These are phyloP conservation scores for Sarocladiaceae sp. DNA, from an alignment of 2,329 filamentous ascomycete genomes.

Conservation along the genomic window DNA sequence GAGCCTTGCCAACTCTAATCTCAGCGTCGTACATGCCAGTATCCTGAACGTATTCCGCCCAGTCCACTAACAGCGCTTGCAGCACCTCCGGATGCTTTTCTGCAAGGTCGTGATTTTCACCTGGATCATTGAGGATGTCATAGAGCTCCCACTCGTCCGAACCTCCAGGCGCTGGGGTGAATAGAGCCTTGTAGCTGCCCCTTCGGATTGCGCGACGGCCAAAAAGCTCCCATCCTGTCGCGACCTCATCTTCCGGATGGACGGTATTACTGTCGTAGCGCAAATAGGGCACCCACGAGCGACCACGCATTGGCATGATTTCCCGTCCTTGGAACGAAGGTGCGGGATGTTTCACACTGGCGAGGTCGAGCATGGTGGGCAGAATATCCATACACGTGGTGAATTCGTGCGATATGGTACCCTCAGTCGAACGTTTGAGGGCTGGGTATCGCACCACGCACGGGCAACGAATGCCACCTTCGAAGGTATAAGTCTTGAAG, in stretches of 20 bases:
- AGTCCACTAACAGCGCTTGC: not conserved
- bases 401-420: constrained; percentile 15
- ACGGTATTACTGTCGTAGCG: not conserved
- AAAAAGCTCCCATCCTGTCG: constrained; percentile 50
- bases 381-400: constrained; percentile 46
- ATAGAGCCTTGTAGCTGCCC: constrained; percentile 54
- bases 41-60: constrained; percentile 28
- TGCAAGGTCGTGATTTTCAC: constrained; percentile 43
- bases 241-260: constrained; percentile 35
- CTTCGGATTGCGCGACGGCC: constrained; percentile 48
- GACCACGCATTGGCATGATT: constrained; percentile 45
- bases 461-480: constrained; percentile 35
- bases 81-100: constrained; percentile 37
- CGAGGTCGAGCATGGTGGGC: constrained; percentile 43
- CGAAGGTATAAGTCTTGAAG: constrained; percentile 36
- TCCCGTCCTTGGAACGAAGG: constrained; percentile 35
- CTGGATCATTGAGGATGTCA: constrained; percentile 47
- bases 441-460: constrained; percentile 3
- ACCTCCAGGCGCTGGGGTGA: constrained; percentile 43
- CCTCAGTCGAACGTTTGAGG: not conserved
- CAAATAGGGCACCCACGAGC: constrained; percentile 15
- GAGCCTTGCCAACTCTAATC: not conserved
- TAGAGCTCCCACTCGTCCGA: constrained; percentile 55
- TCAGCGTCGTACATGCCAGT: constrained; percentile 6
- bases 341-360: constrained; percentile 33